phyloP scores from a whole-genome alignment of 1,139 yeast species.

The Pichia terricola region DNA sequence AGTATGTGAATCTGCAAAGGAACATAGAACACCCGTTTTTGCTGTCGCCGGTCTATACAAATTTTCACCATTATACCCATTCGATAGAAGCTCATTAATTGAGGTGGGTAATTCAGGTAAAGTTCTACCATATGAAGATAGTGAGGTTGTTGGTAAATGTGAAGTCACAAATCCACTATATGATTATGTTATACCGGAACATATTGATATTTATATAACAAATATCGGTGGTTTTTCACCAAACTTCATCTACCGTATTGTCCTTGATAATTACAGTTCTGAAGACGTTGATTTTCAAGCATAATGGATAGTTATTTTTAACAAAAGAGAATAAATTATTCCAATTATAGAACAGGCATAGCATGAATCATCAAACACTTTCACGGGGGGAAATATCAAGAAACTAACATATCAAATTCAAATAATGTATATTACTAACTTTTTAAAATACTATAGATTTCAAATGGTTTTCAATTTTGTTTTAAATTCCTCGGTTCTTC shows the following conservation, averaged over 20 bases:
- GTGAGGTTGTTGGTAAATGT: conserved; percentile 54
- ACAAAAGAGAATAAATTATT: too few species aligned
- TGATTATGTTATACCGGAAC: conserved; percentile 90
- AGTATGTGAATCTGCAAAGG: conserved; percentile 94
- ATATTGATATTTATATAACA: conserved; percentile 88
- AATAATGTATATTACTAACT: too few species aligned
- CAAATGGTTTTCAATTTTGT: too few species aligned
- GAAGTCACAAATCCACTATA: conserved; percentile 87
- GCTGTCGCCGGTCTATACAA: conserved; percentile 93
- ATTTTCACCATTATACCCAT: conserved; percentile 88
- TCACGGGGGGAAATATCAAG: too few species aligned
- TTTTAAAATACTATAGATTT: too few species aligned
- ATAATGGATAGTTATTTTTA: too few species aligned
- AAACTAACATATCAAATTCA: too few species aligned
- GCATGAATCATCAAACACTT: too few species aligned
- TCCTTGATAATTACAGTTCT: conserved; percentile 84
- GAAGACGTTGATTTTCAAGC: conserved; percentile 55
- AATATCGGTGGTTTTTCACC: conserved; percentile 97
- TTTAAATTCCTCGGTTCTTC: too few species aligned
- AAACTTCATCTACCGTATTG: conserved; percentile 88
- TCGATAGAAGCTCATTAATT: conserved; percentile 75
- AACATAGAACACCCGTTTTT: conserved; percentile 88
- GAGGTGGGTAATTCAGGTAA: conserved; percentile 93
- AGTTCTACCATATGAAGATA: conserved; percentile 64
- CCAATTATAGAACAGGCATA: too few species aligned